Evolutionary conservation across 2,329 filamentous ascomycete genomes (phyloP), one percentile per base, ranked within the genome.

Genomic region (Zymoseptoria ardabiliae): DNA sequence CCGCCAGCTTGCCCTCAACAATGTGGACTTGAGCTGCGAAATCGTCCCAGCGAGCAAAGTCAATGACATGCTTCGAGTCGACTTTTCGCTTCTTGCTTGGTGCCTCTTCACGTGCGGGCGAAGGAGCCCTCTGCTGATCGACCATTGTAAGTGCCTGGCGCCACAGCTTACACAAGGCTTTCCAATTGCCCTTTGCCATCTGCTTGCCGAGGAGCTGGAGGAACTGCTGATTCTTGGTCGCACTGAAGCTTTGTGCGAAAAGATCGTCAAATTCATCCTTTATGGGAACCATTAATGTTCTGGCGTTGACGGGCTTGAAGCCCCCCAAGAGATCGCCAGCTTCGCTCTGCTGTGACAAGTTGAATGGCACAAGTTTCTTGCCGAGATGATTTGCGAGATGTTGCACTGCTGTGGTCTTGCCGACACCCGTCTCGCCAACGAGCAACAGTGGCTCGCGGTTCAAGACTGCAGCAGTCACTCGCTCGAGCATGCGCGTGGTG

Each of bases 401-500:
- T 73, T 99, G 94, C 13, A 99, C 87, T 23, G 94, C 89, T 0
- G 94, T 96, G 0, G 94, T 99, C 76, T 99, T 99, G 68, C 94
- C 94, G 55, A 96, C 97, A 78, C 94, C 94, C 7, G 94, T 99
- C 77, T 99, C 94, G 71, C 94, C 94, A n/a, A 99, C 94, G 25
- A 99, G 84, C 19, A 99, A 78, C 1, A 96, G 84, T 3, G 95
- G 91, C 70, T 99, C 94, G n/a, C 85, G 83, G 68, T 91, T 84
- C 62, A 88, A 86, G 5, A 97, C 85, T 1, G 91, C 88, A 45
- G 90, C 86, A 1, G 90, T 86, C 58, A 97, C 89, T 71, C 95
- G 90, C 72, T 99, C 95, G 55, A 99, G 82, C 11, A 96, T 80
- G 62, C 88, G 85, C 64, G 90, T 85, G 0, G 93, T 93, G 64